Evolutionary conservation across 805 yeast species (phyloP), one percentile per base, ranked within the genome.

Genomic region (Sporopachydermia lactativora): DNA sequence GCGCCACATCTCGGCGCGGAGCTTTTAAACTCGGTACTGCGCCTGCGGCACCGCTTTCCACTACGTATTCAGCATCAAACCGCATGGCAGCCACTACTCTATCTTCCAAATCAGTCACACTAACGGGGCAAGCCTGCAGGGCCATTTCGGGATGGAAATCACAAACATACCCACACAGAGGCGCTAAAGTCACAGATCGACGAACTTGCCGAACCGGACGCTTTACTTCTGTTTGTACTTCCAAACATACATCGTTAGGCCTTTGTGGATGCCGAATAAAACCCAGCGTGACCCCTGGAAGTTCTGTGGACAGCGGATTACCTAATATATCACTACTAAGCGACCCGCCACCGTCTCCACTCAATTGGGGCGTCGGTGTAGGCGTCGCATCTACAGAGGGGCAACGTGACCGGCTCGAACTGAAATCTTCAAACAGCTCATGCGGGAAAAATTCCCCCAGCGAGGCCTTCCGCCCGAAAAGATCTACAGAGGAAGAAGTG

Each of bases 91-190:
- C 34, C 11, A 36, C 17, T 11, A 36, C 18, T 17, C 17, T 6
- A n/a, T 16, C n/a, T 18, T 36, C 39, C 5, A 36, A n/a, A 16
- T 36, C 16, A 17, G 18, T 8, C 11, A 36, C 19, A 11, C 15
- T 11, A 5, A 11, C 5, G 8, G 14, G 14, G 18, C 39, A 36
- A 11, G 39, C 39, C 14, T 36, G 39, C 6, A 36, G 8, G n/a
- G 39, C 16, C 14, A 36, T 14, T 18, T 36, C 39, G 5, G 39
- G 18, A 36, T 8, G 39, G 18, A 36, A 36, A 17, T 18, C 18
- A 13, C 34, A 17, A 36, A 36, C 39, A n/a, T 36, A 36, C 6
- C 39, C 39, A n/a, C 39, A 36, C 6, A 36, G 8, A 17, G 39
- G 39, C 16, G 14, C 8, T 8, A 36, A 18, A 36, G 11, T 36